Evolutionary conservation across 2,329 filamentous ascomycete species (phyloP).

Genomic region (Neophaeococcomyces aloes): DNA sequence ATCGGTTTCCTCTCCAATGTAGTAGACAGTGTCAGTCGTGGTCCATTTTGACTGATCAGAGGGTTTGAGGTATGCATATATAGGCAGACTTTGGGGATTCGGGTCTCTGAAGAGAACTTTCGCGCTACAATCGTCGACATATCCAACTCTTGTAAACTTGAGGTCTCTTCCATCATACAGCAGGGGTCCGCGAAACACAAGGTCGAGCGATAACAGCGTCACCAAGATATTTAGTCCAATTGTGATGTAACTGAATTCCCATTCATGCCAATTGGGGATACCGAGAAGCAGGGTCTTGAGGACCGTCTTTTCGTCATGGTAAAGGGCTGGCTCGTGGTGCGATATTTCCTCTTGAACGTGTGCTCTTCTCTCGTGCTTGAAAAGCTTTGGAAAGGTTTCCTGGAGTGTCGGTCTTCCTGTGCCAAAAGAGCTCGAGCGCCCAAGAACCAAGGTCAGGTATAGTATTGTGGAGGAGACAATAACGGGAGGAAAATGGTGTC

Average conservation of each 20-base stretch:
- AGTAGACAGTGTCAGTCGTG: conserved; percentile 51
- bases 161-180: conserved; percentile 63
- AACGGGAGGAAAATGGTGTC: conserved; percentile 28
- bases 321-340: conserved; percentile 51
- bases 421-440: conserved; percentile 14
- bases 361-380: conserved; percentile 10
- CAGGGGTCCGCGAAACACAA: conserved; percentile 62
- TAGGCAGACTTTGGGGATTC: conserved; percentile 59
- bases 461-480: conserved; percentile 33
- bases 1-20: conserved; percentile 66
- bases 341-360: conserved; percentile 37
- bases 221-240: conserved; percentile 62
- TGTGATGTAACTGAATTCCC: conserved; percentile 54
- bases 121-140: conserved; percentile 69
- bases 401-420: conserved; percentile 9
- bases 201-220: conserved; percentile 61
- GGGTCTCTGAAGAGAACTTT: conserved; percentile 80
- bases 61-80: conserved; percentile 53
- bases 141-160: conserved; percentile 77
- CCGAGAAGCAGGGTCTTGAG: conserved; percentile 64
- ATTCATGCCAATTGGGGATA: conserved; percentile 60
- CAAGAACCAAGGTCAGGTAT: conserved; percentile 34
- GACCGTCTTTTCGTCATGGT: conserved; percentile 48
- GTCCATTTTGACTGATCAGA: conserved; percentile 41
- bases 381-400: conserved; percentile 14